Evolutionary conservation across 2,329 filamentous ascomycete genomes (phyloP), one percentile per base, ranked within the genome.

Genomic region (Gaeumannomyces sp.): DNA sequence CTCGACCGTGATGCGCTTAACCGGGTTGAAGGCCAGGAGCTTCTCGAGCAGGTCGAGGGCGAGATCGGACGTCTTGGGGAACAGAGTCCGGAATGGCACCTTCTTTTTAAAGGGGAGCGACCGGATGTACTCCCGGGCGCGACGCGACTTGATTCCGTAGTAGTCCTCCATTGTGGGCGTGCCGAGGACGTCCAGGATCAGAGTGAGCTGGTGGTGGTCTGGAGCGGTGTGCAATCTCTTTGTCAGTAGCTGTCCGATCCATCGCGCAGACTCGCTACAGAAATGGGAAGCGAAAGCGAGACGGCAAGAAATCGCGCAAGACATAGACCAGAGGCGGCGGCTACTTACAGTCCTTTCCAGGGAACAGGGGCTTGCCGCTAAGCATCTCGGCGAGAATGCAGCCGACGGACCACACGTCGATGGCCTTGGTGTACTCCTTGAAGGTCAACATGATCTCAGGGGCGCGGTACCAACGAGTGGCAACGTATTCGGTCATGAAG

Each of bases 401-500:
- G 65, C 95, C 95, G 63, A 99, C 95, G 73, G 93, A 97, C 95
- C 95, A 99, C 14, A 99, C 93, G 74, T 99, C 95, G 74, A 99
- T 99, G 59, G 95, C 95, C 80, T 98, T 99, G 72, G 95, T 99
- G 81, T 99, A 99, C 80, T 99, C 95, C 82, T 99, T 98, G 84
- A 98, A 99, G 16, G 95, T 99, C 81, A 99, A 89, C 95, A 99
- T 99, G 77, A 99, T 99, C 77, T 99, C 95, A 4, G 95, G 95
- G 7, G 95, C 95, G 78, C 95, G 93, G 80, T 99, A 99, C 95
- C 95, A 99, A 73, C 95, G 89, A 60, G 95, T 99, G 63, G 95
- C 95, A 65, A 99, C 95, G 76, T 99, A 99, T 96, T 99, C 95
- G 22, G 95, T 99, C 95, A 99, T 99, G 86, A 99, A 99, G 28